Evolutionary conservation across 306 rosid species (phyloP), one percentile per base, ranked within the genome.

Genomic region (Corylus americana): DNA sequence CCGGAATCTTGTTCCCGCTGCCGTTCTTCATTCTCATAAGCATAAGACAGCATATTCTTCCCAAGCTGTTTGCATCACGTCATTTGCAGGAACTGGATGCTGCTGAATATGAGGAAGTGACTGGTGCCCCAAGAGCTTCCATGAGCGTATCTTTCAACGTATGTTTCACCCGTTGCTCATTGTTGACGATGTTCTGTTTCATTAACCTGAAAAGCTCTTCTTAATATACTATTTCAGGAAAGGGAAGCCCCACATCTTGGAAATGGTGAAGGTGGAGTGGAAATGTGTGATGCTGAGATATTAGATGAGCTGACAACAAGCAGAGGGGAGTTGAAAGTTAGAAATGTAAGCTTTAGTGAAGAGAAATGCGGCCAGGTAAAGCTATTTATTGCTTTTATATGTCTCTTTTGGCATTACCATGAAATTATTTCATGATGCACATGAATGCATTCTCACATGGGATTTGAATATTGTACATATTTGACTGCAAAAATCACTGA

Each of bases 321-420:
- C 25, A 90, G 98, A 85, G 97, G 98, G 57, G 97, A 94, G 82
- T 73, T 94, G 78, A 94, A 92, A 86, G 77, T 92, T 73, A 89
- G 85, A 92, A 77, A 79, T 39, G 51, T 75, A 14, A 92, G 94
- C 88, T 90, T 88, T 61, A 78, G 12, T 0, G 98, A 94, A 70
- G 97, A 94, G 45, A 88, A 87, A 77, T 73, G 67, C 3, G 39
- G 35, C 50, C 93, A 87, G 94, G 96, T 89, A 85, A 85, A 71
- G 49, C 51, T 18, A 66, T 77, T 48, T 57, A 39, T 12, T 74
- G 35, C 20, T 61, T 25, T 62, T 80, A 55, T 27, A 29, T 31
- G 51, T 5, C 59, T 78, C 22, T 22, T 27, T 42, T 59, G 5
- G 0, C 45, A 16, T 2, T 31, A 11, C 37, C 3, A 37, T 35